Evolutionary conservation across 1,284 basidiomycete species (phyloP), one percentile per base, ranked within the genome.

Genomic region (Entoloma clypeatum): DNA sequence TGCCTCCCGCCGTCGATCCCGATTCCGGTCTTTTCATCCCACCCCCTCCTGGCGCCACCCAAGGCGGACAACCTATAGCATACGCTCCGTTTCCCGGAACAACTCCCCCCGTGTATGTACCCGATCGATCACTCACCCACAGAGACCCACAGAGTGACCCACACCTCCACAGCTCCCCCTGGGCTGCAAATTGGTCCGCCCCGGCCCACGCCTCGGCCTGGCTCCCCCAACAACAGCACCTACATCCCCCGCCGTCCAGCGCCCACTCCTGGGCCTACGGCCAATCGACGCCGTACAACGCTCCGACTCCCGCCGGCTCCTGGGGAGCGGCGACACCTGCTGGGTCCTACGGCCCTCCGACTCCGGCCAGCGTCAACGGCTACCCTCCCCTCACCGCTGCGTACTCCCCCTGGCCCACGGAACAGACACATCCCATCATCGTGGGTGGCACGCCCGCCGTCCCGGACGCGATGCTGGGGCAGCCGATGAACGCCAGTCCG

Each of bases 51-150:
- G 43, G 38, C 7, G 47, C 41, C 5, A 18, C 29, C 4, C 35
- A 35, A 8, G 43, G 45, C 23, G 40, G 42, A 17, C 39, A 43
- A 13, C 35, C 44, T 9, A 10, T 41, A 26, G 17, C 11, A 22
- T 44, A 28, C 32, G 39, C 44, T 32, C 39, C 45, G 11, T 41
- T 51, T 14, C 44, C 43, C 10, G 49, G 45, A 25, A 47, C 42
- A 26, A 29, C 21, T 1, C 36, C 29, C 37, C 16, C 28, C 27
- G 37, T 26, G 47, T 47, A 43, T 29, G 40, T 21, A 25, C 10
- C 19, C 35, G 44, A 45, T 42, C 35, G 24, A 48, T 42, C 43
- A 16, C n/a, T 11, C 25, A 17, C 25, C 24, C 28, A 11, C 23
- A 22, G 9, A n/a, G 13, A n/a, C 10, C 22, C 21, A 23, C n/a